Conservation (phyloP, 1,139 yeast species). For the Candida sanyaensis region DNA sequence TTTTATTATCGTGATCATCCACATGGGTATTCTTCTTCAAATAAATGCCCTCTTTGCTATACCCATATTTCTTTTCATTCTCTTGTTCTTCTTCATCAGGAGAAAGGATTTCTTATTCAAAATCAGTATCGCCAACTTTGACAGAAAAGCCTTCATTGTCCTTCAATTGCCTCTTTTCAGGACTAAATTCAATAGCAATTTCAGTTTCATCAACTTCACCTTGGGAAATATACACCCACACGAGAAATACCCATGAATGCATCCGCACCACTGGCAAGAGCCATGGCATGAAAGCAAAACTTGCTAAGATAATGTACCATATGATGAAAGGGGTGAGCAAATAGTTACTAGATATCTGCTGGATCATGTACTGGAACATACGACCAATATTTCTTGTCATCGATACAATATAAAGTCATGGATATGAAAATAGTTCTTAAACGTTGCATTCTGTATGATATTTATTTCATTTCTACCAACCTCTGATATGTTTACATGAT, state of each 20-base stretch:
- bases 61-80: constrained; percentile 9
- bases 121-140: constrained; percentile 51
- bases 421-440: constrained; percentile 60
- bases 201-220: constrained; percentile 23
- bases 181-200: constrained; percentile 20
- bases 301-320: constrained; percentile 56
- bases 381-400: constrained; percentile 69
- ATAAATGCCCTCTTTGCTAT: no score
- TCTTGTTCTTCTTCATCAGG: constrained; percentile 19
- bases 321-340: constrained; percentile 79
- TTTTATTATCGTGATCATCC: constrained; percentile 1
- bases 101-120: constrained; percentile 65
- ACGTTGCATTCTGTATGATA: constrained; percentile 50
- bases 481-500: constrained; percentile 44
- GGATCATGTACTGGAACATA: constrained; percentile 50
- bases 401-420: constrained; percentile 65
- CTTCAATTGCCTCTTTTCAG: constrained; percentile 25
- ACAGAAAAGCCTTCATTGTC: constrained; percentile 39
- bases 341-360: constrained; percentile 64
- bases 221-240: constrained; percentile 50
- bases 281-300: constrained; percentile 68
- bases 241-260: constrained; percentile 64
- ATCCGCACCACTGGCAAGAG: constrained; percentile 67
- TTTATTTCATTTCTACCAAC: constrained; percentile 53
- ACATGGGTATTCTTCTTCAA: no score